Evolutionary conservation across 306 rosid species (phyloP).

Genomic region (Vigna hirtella): DNA sequence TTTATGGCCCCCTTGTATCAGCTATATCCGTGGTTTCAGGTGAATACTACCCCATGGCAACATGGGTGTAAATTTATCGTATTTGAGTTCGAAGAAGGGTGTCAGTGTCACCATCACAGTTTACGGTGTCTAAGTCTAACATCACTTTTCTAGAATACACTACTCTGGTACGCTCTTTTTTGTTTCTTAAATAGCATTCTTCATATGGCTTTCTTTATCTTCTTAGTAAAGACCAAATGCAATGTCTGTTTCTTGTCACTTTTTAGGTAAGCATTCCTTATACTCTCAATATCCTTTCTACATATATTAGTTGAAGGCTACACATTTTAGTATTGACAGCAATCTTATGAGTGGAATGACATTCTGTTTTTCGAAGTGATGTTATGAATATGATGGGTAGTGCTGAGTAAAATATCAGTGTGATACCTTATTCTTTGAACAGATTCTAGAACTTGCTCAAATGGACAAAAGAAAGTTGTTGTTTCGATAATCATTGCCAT

Average conservation of each 20-base stretch:
- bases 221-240: constrained; percentile 1
- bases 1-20: constrained; percentile 27
- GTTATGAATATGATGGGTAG: constrained; percentile 20
- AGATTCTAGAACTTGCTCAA: constrained; percentile 29
- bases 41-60: constrained; percentile 20
- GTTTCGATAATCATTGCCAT: constrained; percentile 21
- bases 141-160: background rate
- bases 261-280: background rate
- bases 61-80: constrained; percentile 1
- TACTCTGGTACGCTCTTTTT: background rate
- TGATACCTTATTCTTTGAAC: background rate
- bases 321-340: background rate
- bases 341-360: background rate
- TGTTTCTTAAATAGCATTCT: background rate
- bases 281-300: background rate
- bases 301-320: background rate
- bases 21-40: constrained; percentile 14
- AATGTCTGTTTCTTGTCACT: background rate
- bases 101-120: background rate
- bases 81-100: background rate
- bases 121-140: background rate
- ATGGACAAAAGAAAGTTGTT: constrained; percentile 45
- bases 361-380: background rate
- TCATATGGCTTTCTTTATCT: background rate
- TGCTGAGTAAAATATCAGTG: background rate